Evolutionary conservation across 352 stramenopile genomes (phyloP).

Genomic region (Globisporangium polare): DNA sequence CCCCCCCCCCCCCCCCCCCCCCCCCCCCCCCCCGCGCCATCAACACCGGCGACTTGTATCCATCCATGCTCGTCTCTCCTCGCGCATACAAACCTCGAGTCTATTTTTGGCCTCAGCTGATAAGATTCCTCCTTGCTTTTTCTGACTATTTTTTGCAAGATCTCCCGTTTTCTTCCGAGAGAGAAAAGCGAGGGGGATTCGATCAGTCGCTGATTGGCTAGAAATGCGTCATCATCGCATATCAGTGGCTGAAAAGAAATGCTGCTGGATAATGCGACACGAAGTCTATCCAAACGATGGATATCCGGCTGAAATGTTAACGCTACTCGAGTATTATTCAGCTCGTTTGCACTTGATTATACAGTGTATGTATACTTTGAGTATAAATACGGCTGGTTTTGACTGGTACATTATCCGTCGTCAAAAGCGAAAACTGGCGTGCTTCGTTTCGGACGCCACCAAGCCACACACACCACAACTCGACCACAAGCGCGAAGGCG

Average conservation of each 20-base stretch:
- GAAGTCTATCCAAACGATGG: too few relatives aligned
- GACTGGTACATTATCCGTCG: too few relatives aligned
- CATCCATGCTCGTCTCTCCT: background rate
- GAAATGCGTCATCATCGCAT: background rate
- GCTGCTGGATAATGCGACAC: too few relatives aligned
- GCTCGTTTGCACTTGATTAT: too few relatives aligned
- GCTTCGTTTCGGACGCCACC: background rate
- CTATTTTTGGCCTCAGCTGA: background rate
- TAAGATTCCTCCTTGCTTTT: background rate
- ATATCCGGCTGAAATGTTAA: too few relatives aligned
- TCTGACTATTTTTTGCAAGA: slow-evolving; percentile 7
- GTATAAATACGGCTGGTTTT: too few relatives aligned
- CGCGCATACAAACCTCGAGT: background rate
- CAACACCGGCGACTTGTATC: background rate
- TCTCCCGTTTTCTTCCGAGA: background rate
- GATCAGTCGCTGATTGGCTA: background rate
- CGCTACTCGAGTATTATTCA: too few relatives aligned
- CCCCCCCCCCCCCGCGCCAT: too few relatives aligned
- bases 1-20: too few relatives aligned
- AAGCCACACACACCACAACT: slow-evolving; percentile 5
- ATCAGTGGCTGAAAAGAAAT: background rate
- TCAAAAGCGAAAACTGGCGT: background rate
- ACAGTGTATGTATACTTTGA: too few relatives aligned
- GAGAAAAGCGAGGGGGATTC: background rate
- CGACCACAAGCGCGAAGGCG: background rate